Conservation (phyloP, 768 basidiomycete genomes). For the Chalciporus pseudorubinellus region DNA sequence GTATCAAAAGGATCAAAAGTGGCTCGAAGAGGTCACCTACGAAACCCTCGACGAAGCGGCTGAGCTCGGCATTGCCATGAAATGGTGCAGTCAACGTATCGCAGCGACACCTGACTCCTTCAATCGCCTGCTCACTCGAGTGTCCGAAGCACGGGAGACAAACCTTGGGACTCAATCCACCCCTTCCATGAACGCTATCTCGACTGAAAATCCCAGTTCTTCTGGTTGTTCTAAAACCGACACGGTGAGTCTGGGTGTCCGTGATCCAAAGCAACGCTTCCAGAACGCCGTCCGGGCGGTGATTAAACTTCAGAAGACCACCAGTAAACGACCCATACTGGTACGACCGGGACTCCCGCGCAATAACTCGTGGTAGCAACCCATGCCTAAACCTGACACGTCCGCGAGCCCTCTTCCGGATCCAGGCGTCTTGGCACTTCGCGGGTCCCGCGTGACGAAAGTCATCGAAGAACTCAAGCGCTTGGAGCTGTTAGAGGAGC, state of each 20-base stretch:
- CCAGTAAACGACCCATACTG: constrained; percentile 21
- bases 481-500: constrained; percentile 37
- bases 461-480: constrained; percentile 40
- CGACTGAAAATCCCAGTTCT: constrained; percentile 4
- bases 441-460: constrained; percentile 37
- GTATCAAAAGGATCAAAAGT: constrained; percentile 43
- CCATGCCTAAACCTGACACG: constrained; percentile 1
- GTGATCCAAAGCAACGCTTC: constrained; percentile 34
- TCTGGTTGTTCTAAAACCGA: not conserved
- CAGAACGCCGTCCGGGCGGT: constrained; percentile 42
- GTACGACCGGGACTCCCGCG: constrained; percentile 24
- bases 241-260: constrained; percentile 19
- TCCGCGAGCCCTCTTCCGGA: constrained; percentile 19
- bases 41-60: constrained; percentile 23
- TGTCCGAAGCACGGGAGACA: constrained; percentile 6
- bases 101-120: constrained; percentile 5
- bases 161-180: not conserved
- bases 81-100: constrained; percentile 22
- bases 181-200: not conserved
- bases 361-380: constrained; percentile 29
- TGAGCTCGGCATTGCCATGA: constrained; percentile 13
- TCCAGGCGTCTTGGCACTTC: constrained; percentile 24
- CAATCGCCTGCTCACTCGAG: constrained; percentile 9
- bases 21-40: constrained; percentile 41
- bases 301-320: constrained; percentile 38